Conservation (phyloP, 805 yeast genomes). For the Candida wancherniae region DNA sequence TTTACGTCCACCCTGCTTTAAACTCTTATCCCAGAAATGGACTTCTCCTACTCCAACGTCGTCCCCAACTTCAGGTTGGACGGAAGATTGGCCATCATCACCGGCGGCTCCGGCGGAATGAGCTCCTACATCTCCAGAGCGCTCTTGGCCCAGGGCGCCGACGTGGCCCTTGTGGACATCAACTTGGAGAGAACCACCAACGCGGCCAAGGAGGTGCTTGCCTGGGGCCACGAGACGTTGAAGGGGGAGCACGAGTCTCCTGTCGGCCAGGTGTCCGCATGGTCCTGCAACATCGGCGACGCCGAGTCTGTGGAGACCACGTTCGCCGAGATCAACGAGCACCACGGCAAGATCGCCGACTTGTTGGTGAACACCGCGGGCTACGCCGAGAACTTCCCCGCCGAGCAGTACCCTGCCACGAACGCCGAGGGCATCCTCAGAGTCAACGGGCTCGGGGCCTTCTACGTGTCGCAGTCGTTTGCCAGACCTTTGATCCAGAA, state of each 20-base stretch:
- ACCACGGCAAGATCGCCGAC: conserved; percentile 58
- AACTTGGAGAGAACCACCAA: conserved; percentile 53
- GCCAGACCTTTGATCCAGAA: conserved; percentile 61
- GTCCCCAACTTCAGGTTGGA: conserved; percentile 65
- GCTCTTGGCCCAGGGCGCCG: conserved; percentile 71
- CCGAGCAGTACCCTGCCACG: conserved; percentile 67
- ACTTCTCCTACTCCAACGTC: conserved; percentile 39
- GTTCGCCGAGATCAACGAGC: conserved; percentile 49
- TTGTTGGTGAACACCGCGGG: conserved; percentile 79
- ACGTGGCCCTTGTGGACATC: conserved; percentile 67
- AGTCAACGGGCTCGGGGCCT: conserved; percentile 71
- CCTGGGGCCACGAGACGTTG: conserved; percentile 46
- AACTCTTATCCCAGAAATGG: conserved; percentile 5
- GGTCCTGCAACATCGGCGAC: conserved; percentile 73
- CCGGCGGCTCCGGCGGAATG: conserved; percentile 82
- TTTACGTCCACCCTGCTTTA: neutral
- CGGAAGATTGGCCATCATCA: conserved; percentile 65
- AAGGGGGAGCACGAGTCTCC: conserved; percentile 29
- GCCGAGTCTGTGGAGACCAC: conserved; percentile 52
- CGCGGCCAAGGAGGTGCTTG: conserved; percentile 46
- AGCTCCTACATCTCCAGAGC: conserved; percentile 63
- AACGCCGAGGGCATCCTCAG: conserved; percentile 65
- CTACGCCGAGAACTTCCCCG: conserved; percentile 74
- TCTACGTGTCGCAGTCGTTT: conserved; percentile 68
- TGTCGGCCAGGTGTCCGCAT: conserved; percentile 47